These are phyloP conservation scores for Eucalyptus tenuipes DNA, from an alignment of 345 rosid species.

Conservation along the genomic window DNA sequence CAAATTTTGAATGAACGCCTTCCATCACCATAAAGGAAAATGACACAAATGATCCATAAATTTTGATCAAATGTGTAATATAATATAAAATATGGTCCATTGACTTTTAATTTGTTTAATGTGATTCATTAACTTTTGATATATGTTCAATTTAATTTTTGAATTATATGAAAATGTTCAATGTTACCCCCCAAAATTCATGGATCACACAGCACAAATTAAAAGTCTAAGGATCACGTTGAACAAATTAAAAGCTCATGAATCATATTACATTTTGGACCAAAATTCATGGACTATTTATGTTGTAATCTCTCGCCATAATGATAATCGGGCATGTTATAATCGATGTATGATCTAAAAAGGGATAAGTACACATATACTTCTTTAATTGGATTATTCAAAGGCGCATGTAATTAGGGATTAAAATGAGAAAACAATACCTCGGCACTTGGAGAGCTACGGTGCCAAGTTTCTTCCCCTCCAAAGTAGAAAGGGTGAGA, in stretches of 20 bases:
- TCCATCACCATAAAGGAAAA: neutral
- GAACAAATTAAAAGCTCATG: accelerated
- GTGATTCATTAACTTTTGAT: accelerated
- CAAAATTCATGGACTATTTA: too few relatives aligned
- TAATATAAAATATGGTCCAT: too few relatives aligned
- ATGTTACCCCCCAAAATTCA: too few relatives aligned
- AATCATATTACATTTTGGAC: too few relatives aligned
- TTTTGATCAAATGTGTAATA: too few relatives aligned
- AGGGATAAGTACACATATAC: neutral
- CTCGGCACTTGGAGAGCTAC: neutral
- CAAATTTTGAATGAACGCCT: neutral
- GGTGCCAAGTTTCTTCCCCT: neutral
- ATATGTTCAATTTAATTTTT: too few relatives aligned
- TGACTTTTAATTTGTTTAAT: too few relatives aligned
- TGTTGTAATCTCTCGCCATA: neutral
- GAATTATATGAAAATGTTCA: too few relatives aligned
- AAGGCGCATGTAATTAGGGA: neutral
- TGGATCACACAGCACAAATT: accelerated
- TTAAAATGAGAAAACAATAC: neutral
- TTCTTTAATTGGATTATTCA: neutral
- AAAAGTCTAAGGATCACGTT: accelerated
- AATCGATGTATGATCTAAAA: neutral
- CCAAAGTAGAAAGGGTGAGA: neutral
- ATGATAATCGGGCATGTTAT: neutral
- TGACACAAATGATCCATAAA: too few relatives aligned